These are phyloP conservation scores for Agrocybe praecox DNA, from an alignment of 768 basidiomycete species.

Conservation along the genomic window DNA sequence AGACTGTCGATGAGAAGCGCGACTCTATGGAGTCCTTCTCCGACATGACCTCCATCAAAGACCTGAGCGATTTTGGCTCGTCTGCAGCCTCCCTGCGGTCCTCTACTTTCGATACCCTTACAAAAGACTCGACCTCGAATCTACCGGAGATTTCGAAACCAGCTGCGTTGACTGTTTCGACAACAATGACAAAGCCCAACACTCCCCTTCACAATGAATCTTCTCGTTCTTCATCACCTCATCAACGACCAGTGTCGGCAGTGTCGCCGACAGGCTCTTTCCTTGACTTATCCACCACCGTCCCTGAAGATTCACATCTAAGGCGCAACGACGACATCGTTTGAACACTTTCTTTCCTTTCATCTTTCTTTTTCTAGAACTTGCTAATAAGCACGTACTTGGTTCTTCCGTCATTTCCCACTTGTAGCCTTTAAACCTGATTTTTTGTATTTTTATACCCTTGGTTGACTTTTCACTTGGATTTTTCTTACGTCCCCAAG, in stretches of 20 bases:
- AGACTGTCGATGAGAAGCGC: constrained; percentile 29
- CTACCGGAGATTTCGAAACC: neutral
- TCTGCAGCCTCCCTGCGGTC: constrained; percentile 5
- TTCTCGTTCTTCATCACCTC: constrained; percentile 17
- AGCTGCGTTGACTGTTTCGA: neutral
- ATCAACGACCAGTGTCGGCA: neutral
- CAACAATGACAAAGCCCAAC: constrained; percentile 1
- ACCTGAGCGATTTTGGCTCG: constrained; percentile 17
- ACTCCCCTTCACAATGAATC: constrained; percentile 5
- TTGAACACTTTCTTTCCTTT: constrained; percentile 2
- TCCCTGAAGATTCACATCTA: neutral
- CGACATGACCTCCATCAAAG: constrained; percentile 21
- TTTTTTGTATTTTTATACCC: neutral
- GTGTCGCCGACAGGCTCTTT: constrained; percentile 19
- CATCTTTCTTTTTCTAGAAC: neutral
- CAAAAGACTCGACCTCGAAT: constrained; percentile 1
- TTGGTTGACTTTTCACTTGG: neutral
- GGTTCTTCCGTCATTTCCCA: constrained; percentile 1
- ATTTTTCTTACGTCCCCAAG: constrained; percentile 6
- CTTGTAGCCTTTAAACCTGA: constrained; percentile 13
- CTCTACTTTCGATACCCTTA: constrained; percentile 14
- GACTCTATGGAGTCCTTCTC: constrained; percentile 29
- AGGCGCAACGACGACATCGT: constrained; percentile 16
- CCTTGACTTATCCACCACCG: constrained; percentile 21
- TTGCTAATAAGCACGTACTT: neutral